Conservation (phyloP, 129 eudicot species). For the Arctium lappa region DNA sequence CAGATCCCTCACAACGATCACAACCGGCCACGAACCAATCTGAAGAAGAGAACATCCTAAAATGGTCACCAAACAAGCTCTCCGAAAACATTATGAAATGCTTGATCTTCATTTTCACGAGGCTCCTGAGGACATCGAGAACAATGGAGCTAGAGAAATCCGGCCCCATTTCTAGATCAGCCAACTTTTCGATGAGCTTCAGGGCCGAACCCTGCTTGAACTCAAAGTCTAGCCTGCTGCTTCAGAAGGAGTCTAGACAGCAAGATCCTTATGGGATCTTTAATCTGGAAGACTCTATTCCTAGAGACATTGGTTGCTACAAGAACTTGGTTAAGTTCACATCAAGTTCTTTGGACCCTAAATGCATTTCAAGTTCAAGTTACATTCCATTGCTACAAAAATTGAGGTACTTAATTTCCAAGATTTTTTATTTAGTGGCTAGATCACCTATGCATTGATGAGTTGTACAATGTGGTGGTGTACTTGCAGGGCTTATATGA, state of each 20-base stretch:
- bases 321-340: conserved; percentile 88
- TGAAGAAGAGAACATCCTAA: conserved; percentile 58
- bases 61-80: conserved; percentile 83
- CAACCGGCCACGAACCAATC: conserved; percentile 36
- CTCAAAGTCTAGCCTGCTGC: conserved; percentile 51
- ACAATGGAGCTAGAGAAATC: conserved; percentile 84
- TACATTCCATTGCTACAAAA: conserved; percentile 76
- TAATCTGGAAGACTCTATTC: conserved; percentile 72
- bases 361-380: conserved; percentile 79
- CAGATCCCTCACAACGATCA: conserved; percentile 29
- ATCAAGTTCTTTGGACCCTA: conserved; percentile 78
- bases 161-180: conserved; percentile 73
- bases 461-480: conserved; percentile 8
- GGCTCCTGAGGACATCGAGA: conserved; percentile 74
- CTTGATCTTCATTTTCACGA: conserved; percentile 64
- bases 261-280: conserved; percentile 92
- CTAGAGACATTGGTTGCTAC: conserved; percentile 94
- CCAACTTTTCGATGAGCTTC: conserved; percentile 75
- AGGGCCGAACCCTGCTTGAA: conserved; percentile 70
- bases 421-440: not conserved
- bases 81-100: conserved; percentile 95
- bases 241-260: conserved; percentile 84
- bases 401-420: conserved; percentile 56
- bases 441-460: not conserved
- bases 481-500: conserved; percentile 56